These are phyloP conservation scores for Jacaranda copaia DNA, from an alignment of 257 asterid species.

Conservation along the genomic window DNA sequence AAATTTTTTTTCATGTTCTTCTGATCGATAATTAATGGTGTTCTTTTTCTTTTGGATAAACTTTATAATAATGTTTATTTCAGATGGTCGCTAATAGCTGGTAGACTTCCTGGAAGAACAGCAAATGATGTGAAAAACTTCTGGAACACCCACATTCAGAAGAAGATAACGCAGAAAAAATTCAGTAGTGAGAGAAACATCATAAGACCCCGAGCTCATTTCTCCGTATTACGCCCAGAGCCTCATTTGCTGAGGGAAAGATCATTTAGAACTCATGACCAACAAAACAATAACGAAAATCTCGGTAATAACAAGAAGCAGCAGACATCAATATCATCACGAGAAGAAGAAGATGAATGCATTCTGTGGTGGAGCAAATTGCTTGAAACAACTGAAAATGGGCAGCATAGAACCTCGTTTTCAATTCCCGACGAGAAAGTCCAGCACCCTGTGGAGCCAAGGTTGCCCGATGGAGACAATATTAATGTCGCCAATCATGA, in stretches of 20 bases:
- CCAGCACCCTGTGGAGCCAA: neutral
- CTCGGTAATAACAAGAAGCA: too few relatives aligned
- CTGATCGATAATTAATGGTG: too few relatives aligned
- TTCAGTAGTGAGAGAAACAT: neutral
- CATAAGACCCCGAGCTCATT: neutral
- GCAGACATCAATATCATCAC: neutral
- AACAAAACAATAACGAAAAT: too few relatives aligned
- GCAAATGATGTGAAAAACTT: slow-evolving; percentile 27
- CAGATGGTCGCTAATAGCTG: slow-evolving; percentile 29
- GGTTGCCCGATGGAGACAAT: neutral
- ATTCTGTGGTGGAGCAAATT: slow-evolving; percentile 46
- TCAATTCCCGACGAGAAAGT: neutral
- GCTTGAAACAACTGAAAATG: slow-evolving; percentile 33
- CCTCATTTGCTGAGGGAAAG: too few relatives aligned
- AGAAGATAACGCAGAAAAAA: neutral
- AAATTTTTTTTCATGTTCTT: too few relatives aligned
- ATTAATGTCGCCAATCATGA: too few relatives aligned
- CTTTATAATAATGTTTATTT: too few relatives aligned
- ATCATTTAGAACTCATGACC: too few relatives aligned
- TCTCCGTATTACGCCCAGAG: too few relatives aligned
- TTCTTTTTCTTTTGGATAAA: too few relatives aligned
- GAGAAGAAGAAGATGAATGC: slow-evolving; percentile 36
- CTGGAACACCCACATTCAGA: slow-evolving; percentile 20
- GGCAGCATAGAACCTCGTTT: neutral
- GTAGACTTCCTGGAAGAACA: slow-evolving; percentile 23